A percentile compares a stretch with the other conserved stretches of the same genome.
Evolutionary conservation across 192 early-diverging fungal species (phyloP).

Genomic region (Coemansia sp.): DNA sequence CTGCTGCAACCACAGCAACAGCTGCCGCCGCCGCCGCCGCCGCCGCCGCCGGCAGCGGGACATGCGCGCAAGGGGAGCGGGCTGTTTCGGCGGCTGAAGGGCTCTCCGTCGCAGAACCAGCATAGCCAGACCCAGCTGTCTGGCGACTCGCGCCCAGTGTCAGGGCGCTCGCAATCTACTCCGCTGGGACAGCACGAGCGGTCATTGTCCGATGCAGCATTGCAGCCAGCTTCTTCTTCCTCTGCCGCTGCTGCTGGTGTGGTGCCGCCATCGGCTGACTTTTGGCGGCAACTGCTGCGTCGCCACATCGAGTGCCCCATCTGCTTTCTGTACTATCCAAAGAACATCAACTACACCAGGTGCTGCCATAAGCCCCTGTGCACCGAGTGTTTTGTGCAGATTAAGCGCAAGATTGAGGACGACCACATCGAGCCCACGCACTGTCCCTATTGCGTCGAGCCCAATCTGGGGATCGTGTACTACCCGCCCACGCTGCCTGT

Average conservation of each 20-base stretch:
- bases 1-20: not conserved
- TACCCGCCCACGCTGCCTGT: conserved; percentile 35
- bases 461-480: conserved; percentile 85
- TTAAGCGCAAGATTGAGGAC: conserved; percentile 77
- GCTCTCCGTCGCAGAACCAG: conserved; percentile 3
- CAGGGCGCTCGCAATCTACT: not conserved
- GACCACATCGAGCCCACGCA: conserved; percentile 62
- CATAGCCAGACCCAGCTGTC: not conserved
- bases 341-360: conserved; percentile 88
- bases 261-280: conserved; percentile 1
- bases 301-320: conserved; percentile 89
- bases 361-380: conserved; percentile 97
- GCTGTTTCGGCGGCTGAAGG: conserved; percentile 37
- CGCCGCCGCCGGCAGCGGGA: not conserved
- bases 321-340: conserved; percentile 92
- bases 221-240: not conserved
- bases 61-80: conserved; percentile 50
- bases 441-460: conserved; percentile 88
- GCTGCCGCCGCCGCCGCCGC: too few relatives aligned
- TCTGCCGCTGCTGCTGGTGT: not conserved
- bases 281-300: conserved; percentile 28
- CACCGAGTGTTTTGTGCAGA: conserved; percentile 97
- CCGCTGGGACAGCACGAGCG: conserved; percentile 29
- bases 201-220: conserved; percentile 24
- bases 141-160: too few relatives aligned